Evolutionary conservation across 2,329 filamentous ascomycete species (phyloP), one percentile per base, ranked within the genome.

Genomic region (Trichophyton equinum): DNA sequence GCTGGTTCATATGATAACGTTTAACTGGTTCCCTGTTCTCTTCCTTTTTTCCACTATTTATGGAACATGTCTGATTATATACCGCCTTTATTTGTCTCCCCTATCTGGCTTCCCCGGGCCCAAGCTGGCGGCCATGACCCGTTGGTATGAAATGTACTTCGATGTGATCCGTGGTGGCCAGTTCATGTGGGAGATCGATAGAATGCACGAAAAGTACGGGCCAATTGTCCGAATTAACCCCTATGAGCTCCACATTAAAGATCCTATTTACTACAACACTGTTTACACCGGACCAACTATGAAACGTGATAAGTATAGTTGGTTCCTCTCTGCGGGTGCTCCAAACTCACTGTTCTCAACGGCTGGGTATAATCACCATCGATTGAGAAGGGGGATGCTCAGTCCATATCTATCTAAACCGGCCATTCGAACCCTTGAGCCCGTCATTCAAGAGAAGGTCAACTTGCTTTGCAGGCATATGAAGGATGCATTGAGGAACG

Each of bases 301-400:
- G 53, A 64, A 60, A 5, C 57, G 61, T n/a, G 59, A 65, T 58
- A 67, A 67, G 57, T 63, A 66, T 56, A 60, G 60, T 15, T 64
- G 58, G 61, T 65, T 64, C 62, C 56, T 61, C 0, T 61, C 63
- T 27, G 60, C 66, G 49, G 64, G 62, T 18, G 58, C 57, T 18
- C 60, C 66, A 38, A 60, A 63, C 57, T 65, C 65, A 62, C 66
- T 71, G 65, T 73, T 70, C 57, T 62, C 64, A n/a, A 69, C 66
- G 2, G 60, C 58, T 60, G 62, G 64, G 56, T 61, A 65, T 58
- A 62, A 66, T 46, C 62, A 66, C 9, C 68, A 69, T 61, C 66
- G 66, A 11, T 60, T 64, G 8, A 62, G 67, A 30, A 60, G 67
- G 30, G 65, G 65, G 40, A 63, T 65, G 13, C 64, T 68, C 42